Evolutionary conservation across 352 stramenopile species (phyloP).

Genomic region (Globisporangium iwayamae): DNA sequence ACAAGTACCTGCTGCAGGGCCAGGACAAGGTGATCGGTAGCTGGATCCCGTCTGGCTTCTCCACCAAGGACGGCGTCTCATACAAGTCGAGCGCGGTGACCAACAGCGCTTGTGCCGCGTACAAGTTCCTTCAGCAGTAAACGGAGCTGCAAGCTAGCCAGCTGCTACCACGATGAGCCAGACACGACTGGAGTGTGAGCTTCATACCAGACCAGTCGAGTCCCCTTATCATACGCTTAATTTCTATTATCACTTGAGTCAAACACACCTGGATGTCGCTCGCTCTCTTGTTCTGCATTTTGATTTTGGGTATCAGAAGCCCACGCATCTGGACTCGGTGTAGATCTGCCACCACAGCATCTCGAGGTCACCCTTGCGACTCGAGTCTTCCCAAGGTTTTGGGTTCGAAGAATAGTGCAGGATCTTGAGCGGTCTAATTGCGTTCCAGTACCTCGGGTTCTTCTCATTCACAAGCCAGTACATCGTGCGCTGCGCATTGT

Average conservation of each 20-base stretch:
- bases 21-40: constrained; percentile 58
- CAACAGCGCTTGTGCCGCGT: constrained; percentile 32
- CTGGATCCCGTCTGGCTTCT: constrained; percentile 69
- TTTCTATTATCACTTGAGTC: neutral
- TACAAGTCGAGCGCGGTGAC: constrained; percentile 43
- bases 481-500: constrained; percentile 83
- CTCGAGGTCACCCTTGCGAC: constrained; percentile 39
- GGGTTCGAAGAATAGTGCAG: constrained; percentile 39
- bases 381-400: constrained; percentile 38
- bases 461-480: constrained; percentile 74
- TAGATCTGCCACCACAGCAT: constrained; percentile 46
- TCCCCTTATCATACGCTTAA: neutral
- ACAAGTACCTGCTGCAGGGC: constrained; percentile 56
- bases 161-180: neutral
- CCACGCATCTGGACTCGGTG: constrained; percentile 25
- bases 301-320: constrained; percentile 6
- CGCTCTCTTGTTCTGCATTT: neutral
- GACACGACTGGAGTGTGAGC: neutral
- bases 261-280: neutral
- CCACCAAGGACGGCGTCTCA: constrained; percentile 44
- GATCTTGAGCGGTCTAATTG: constrained; percentile 40
- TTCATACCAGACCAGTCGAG: neutral
- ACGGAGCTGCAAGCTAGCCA: neutral
- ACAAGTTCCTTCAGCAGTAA: constrained; percentile 32
- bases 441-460: constrained; percentile 71